Percentiles rank a stretch among this genome's conserved stretches.
phyloP scores from a whole-genome alignment of 2,329 filamentous ascomycete species.

The Aspergillus puulaauensis region DNA sequence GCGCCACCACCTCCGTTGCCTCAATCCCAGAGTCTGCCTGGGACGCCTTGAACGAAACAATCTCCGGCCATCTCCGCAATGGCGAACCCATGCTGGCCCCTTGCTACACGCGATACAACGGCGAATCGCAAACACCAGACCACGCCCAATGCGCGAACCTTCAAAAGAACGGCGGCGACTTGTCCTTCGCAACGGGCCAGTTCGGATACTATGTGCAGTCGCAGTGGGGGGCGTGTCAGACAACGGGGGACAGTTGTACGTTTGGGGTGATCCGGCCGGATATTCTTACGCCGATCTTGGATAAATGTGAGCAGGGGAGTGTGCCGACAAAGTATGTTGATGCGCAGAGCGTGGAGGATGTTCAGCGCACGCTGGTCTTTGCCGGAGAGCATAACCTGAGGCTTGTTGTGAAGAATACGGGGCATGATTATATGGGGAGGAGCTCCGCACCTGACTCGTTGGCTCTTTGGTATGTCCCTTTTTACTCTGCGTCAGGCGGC shows the following conservation, averaged over 20 bases:
- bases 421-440: conserved; percentile 16
- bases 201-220: conserved; percentile 5
- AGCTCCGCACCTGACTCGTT: conserved; percentile 13
- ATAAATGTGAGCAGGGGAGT: conserved; percentile 10
- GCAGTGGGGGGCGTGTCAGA: conserved; percentile 13
- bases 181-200: conserved; percentile 1
- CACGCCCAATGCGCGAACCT: background rate
- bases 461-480: conserved; percentile 10
- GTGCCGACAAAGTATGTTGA: conserved; percentile 13
- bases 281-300: background rate
- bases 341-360: conserved; percentile 8
- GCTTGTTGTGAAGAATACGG: conserved; percentile 15
- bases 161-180: background rate
- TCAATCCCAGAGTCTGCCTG: background rate
- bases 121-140: background rate
- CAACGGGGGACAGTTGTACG: conserved; percentile 6
- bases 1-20: background rate
- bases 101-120: conserved; percentile 7
- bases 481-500: background rate
- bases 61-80: conserved; percentile 6
- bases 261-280: background rate
- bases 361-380: conserved; percentile 10
- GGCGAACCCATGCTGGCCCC: conserved; percentile 11
- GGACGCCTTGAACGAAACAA: conserved; percentile 4
- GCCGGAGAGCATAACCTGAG: conserved; percentile 3